A percentile compares a stretch with the other conserved stretches of the same genome.
These are phyloP conservation scores for Zasmidium cellare DNA, from an alignment of 2,329 filamentous ascomycete species.

Conservation along the genomic window DNA sequence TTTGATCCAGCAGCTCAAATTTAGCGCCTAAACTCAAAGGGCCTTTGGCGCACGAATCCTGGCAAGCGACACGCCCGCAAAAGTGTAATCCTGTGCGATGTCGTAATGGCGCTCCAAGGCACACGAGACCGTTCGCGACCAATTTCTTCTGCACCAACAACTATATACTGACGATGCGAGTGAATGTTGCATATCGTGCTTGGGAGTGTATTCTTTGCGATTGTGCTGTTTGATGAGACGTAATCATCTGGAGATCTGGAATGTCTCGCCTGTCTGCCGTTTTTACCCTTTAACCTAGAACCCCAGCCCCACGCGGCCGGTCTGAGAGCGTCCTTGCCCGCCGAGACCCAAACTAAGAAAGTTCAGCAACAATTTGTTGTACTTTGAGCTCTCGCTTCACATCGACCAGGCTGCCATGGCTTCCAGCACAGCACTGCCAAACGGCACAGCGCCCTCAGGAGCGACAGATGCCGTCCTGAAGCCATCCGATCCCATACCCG, in stretches of 20 bases:
- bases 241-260: background rate
- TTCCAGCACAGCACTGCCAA: constrained; percentile 19
- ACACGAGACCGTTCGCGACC: background rate
- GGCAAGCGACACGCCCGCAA: background rate
- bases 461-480: constrained; percentile 80
- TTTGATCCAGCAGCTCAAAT: background rate
- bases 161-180: too few species aligned
- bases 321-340: background rate
- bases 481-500: constrained; percentile 77
- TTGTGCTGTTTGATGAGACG: too few species aligned
- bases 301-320: background rate
- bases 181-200: too few species aligned
- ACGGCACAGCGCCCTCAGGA: constrained; percentile 43
- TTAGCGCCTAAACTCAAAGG: background rate
- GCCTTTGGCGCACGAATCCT: background rate
- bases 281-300: background rate
- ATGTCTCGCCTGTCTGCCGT: background rate
- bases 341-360: background rate
- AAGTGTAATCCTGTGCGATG: constrained; percentile 7
- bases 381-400: background rate
- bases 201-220: too few species aligned
- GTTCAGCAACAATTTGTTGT: background rate
- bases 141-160: too few species aligned
- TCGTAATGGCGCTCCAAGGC: constrained; percentile 11
- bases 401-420: constrained; percentile 15